Percentiles rank a stretch among this genome's conserved stretches.
Evolutionary conservation across 192 early-diverging fungal species (phyloP).

Genomic region (Lobosporangium transversale): DNA sequence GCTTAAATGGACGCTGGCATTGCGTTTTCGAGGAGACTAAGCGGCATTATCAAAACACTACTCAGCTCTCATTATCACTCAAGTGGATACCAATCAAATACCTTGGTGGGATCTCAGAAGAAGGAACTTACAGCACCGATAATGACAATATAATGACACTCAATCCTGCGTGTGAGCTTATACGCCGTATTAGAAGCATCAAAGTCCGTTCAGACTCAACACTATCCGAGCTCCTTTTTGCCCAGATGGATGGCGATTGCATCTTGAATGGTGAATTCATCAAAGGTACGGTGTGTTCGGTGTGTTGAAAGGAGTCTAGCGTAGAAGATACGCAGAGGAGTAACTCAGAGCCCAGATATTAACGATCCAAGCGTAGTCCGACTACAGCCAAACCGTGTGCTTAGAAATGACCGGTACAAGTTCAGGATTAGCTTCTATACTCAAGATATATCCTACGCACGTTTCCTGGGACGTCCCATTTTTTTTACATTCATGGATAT

Average conservation of each 20-base stretch:
- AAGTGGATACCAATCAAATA: background rate
- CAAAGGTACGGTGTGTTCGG: too few relatives aligned
- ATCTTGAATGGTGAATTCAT: slow-evolving; percentile 16
- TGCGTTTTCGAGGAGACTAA: slow-evolving; percentile 36
- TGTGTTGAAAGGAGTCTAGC: too few relatives aligned
- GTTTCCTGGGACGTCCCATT: background rate
- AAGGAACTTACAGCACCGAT: background rate
- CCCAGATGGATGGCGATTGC: slow-evolving; percentile 11
- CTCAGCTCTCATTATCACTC: slow-evolving; percentile 20
- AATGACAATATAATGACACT: too few relatives aligned
- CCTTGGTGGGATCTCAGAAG: background rate
- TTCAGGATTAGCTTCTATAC: slow-evolving; percentile 31
- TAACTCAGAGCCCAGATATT: too few relatives aligned
- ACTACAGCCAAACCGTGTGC: slow-evolving; percentile 17
- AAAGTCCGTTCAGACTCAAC: slow-evolving; percentile 38
- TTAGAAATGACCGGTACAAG: slow-evolving; percentile 24
- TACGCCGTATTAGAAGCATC: slow-evolving; percentile 25
- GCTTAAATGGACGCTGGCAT: slow-evolving; percentile 19
- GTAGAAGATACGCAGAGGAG: too few relatives aligned
- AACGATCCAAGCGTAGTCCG: too few relatives aligned
- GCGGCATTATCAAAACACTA: background rate
- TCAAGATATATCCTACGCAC: slow-evolving; percentile 11
- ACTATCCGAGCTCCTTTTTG: slow-evolving; percentile 21
- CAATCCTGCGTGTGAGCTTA: slow-evolving; percentile 1
- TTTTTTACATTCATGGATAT: slow-evolving; percentile 26